A percentile compares a stretch with the other conserved stretches of the same genome.
Conservation (phyloP, 2,329 filamentous ascomycete species). For the Chrysoporthe puriensis region DNA sequence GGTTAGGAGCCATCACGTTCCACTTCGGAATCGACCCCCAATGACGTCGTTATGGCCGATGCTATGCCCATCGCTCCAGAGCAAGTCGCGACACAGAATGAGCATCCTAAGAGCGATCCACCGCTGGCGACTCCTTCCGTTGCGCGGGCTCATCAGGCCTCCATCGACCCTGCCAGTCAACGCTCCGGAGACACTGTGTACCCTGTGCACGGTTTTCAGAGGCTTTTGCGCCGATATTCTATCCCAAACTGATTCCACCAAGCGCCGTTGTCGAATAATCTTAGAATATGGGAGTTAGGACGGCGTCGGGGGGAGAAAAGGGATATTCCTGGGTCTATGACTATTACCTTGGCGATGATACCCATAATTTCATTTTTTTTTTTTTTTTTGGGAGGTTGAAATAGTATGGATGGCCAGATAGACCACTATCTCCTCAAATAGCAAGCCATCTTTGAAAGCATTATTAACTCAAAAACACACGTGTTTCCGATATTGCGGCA, state of each 20-base stretch:
- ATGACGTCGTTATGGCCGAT: constrained; percentile 5
- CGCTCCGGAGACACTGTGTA: not conserved
- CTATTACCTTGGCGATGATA: constrained; percentile 3
- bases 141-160: not conserved
- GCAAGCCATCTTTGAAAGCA: not conserved
- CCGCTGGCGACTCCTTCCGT: not conserved
- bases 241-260: not conserved
- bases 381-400: not conserved
- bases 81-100: not conserved
- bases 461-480: not conserved
- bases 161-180: not conserved
- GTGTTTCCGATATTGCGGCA: not conserved
- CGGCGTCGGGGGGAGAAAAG: not conserved
- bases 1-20: constrained; percentile 24
- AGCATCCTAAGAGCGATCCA: not conserved
- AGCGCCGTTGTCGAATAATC: not conserved
- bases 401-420: not conserved
- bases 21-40: not conserved
- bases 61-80: not conserved
- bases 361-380: not conserved
- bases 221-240: constrained; percentile 7
- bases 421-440: not conserved
- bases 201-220: constrained; percentile 10
- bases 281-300: not conserved
- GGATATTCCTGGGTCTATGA: not conserved